These are phyloP conservation scores for Prunus mume DNA, from an alignment of 306 rosid species.

Conservation along the genomic window DNA sequence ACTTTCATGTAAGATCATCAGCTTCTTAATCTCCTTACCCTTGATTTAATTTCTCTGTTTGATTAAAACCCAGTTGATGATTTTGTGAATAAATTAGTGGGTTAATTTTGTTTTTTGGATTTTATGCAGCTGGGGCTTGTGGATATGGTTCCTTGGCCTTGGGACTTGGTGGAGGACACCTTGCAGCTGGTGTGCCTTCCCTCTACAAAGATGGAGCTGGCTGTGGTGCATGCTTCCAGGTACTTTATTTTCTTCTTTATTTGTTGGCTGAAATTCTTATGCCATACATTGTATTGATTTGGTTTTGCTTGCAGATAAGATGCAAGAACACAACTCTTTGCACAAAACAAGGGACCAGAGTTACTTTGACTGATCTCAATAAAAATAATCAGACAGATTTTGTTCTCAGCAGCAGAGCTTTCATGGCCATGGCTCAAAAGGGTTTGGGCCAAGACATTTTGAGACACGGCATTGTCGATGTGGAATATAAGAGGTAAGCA, in stretches of 20 bases:
- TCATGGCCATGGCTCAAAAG: conserved; percentile 60
- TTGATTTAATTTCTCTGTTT: background rate
- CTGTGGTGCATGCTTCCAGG: conserved; percentile 94
- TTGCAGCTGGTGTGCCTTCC: conserved; percentile 66
- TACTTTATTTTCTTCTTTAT: background rate
- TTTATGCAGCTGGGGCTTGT: conserved; percentile 82
- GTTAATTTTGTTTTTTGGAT: conserved; percentile 15
- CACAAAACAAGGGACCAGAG: conserved; percentile 49
- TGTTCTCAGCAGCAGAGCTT: conserved; percentile 73
- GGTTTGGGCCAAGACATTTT: conserved; percentile 40
- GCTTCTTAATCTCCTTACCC: background rate
- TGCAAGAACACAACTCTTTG: conserved; percentile 64
- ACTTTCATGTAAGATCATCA: conserved; percentile 51
- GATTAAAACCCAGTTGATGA: background rate
- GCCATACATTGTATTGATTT: background rate
- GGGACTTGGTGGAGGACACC: conserved; percentile 45
- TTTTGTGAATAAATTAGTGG: conserved; percentile 13
- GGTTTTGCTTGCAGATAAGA: conserved; percentile 51
- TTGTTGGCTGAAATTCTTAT: background rate
- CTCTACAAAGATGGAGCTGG: conserved; percentile 75
- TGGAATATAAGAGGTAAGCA: conserved; percentile 74
- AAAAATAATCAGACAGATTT: conserved; percentile 52
- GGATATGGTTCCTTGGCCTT: conserved; percentile 73
- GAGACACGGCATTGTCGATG: conserved; percentile 64
- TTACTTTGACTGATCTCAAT: conserved; percentile 70